These are phyloP conservation scores for Liquidambar formosana DNA, from an alignment of 164 flowering plant species.

Conservation along the genomic window DNA sequence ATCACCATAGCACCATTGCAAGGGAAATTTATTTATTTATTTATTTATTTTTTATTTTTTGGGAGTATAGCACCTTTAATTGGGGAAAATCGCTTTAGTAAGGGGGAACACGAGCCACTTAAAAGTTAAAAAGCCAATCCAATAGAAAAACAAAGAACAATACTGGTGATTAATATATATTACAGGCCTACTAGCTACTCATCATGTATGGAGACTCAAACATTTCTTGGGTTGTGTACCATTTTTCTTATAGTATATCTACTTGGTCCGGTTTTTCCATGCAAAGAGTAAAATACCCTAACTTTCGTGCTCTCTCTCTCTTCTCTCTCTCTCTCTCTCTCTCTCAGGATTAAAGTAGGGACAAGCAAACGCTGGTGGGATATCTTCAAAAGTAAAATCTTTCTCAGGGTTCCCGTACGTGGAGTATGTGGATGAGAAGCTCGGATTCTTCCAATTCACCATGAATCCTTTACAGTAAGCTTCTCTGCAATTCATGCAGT, in stretches of 20 bases:
- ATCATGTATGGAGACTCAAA: constrained; percentile 13
- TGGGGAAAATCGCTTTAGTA: constrained; percentile 17
- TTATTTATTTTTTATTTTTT: too few relatives aligned
- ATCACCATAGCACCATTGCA: background rate
- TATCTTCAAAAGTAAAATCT: constrained; percentile 12
- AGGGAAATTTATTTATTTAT: constrained; percentile 1
- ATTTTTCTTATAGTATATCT: constrained; percentile 17
- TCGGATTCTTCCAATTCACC: background rate
- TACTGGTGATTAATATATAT: background rate
- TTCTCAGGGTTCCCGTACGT: background rate
- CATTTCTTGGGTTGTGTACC: constrained; percentile 16
- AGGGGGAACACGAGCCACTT: constrained; percentile 18
- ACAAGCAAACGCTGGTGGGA: constrained; percentile 10
- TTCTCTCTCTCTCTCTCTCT: constrained; percentile 1
- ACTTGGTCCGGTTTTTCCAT: constrained; percentile 12
- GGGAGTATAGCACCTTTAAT: constrained; percentile 18
- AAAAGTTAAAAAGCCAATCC: constrained; percentile 15
- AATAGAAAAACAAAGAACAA: background rate
- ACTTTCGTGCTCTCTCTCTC: constrained; percentile 10
- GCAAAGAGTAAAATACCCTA: constrained; percentile 8
- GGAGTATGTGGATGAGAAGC: constrained; percentile 8
- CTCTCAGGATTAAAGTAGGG: background rate
- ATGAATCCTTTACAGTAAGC: background rate
- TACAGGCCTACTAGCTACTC: background rate
- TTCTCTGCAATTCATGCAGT: background rate